These are phyloP conservation scores for maize (Zea mays) DNA, from an alignment of 176 grass and related monocot genomes.

Conservation along the genomic window DNA sequence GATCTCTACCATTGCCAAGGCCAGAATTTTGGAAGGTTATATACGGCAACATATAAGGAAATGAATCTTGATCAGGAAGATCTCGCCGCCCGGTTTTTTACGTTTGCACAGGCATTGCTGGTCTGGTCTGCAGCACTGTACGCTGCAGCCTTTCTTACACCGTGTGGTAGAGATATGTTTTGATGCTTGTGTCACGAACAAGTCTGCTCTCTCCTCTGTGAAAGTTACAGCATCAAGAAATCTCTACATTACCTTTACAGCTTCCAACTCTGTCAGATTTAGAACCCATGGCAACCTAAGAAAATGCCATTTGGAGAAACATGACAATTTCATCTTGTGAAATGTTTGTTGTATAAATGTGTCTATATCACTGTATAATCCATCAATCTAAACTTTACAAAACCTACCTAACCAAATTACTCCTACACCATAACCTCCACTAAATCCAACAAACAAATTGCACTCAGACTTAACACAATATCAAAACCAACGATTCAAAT, in stretches of 20 bases:
- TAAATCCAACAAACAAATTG: no score
- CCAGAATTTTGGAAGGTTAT: background rate
- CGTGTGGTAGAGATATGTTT: slow-evolving; percentile 47
- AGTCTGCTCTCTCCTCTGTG: slow-evolving; percentile 41
- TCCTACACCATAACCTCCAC: no score
- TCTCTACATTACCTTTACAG: slow-evolving; percentile 38
- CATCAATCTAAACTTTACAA: no score
- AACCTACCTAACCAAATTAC: no score
- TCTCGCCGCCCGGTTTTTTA: background rate
- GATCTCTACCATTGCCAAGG: background rate
- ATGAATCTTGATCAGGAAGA: slow-evolving; percentile 4
- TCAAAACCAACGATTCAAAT: no score
- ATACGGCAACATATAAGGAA: background rate
- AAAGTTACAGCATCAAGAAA: slow-evolving; percentile 50
- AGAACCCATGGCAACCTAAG: slow-evolving; percentile 30
- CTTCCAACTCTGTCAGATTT: slow-evolving; percentile 40
- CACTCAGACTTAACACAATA: no score
- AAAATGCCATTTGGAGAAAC: slow-evolving; percentile 34
- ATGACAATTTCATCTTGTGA: slow-evolving; percentile 7
- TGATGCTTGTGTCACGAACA: slow-evolving; percentile 60
- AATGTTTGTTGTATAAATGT: background rate
- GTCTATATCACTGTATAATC: no score
- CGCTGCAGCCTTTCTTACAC: slow-evolving; percentile 48
- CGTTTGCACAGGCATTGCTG: background rate
- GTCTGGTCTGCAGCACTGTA: background rate